Evolutionary conservation across 2,329 filamentous ascomycete species (phyloP).

Genomic region (Aureobasidium sp.): DNA sequence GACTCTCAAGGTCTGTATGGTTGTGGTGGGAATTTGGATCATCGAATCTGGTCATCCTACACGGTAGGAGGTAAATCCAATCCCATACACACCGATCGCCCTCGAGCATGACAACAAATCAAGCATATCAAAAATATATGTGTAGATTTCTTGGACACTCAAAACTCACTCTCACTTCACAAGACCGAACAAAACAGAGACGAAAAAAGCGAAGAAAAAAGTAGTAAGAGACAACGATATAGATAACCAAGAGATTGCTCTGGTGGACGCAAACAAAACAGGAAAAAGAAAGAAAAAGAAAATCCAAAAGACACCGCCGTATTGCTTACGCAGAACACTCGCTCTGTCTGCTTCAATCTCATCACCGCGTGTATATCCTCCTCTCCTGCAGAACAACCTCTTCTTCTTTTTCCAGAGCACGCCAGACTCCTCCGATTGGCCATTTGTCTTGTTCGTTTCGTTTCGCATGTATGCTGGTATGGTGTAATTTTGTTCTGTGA

Average conservation of each 20-base stretch:
- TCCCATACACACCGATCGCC: no score
- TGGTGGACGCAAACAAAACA: neutral
- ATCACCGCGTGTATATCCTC: neutral
- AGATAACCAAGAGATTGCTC: neutral
- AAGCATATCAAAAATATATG: neutral
- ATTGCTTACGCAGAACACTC: neutral
- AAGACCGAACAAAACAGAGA: neutral
- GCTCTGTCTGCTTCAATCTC: neutral
- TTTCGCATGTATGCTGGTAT: neutral
- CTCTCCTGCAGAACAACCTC: neutral
- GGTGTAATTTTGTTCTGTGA: neutral
- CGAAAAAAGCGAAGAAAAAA: neutral
- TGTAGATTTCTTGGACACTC: neutral
- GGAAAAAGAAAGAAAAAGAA: neutral
- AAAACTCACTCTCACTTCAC: neutral
- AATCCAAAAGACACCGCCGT: neutral
- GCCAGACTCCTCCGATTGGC: conserved; percentile 1
- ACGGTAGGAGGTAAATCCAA: no score
- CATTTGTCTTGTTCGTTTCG: neutral
- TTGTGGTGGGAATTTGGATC: no score
- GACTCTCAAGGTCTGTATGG: no score
- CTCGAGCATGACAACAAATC: neutral
- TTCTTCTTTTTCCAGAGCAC: neutral
- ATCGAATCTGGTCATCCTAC: no score
- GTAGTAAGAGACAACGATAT: neutral